Evolutionary conservation across 140 eudicot genomes (phyloP), one percentile per base, ranked within the genome.

Genomic region (Anethum foeniculum): DNA sequence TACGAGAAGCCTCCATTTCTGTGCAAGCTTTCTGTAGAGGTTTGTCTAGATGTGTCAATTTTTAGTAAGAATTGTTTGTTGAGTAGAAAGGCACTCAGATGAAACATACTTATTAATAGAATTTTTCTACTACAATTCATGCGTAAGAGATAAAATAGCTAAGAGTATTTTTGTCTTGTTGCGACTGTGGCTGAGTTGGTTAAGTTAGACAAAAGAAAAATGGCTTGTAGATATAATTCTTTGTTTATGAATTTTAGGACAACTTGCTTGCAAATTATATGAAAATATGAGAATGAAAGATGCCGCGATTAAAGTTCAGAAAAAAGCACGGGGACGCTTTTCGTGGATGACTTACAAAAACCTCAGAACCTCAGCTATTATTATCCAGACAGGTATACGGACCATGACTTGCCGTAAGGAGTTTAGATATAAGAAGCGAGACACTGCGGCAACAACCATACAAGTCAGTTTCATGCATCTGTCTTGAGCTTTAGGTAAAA

Each of bases 21-120:
- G 79, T 92, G 77, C 99, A 95, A 85, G 81, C 97, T 79, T 81
- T 83, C 28, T 91, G 97, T 82, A 90, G 99, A 90, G 91, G 99
- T 95, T 85, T 44, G 78, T 80, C 39, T 25, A 25, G 13, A 0
- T 47, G 60, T 75, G 19, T 43, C n/a, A n/a, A 68, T 68, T 28
- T 58, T 58, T n/a, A 7, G 5, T 58, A 23, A 58, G 11, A 23
- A 58, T 6, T 51, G 1, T 1, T 58, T 58, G 5, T 58, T n/a
- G 15, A 67, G 43, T 39, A 14, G 74, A 14, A 67, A 28, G 43
- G 39, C 23, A 19, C 34, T 62, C 34, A 2, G 4, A 9, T 9
- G 69, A 62, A n/a, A 62, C 25, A 62, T 8, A 25, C 16, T 21
- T 71, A 32, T 16, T 36, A 3, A 1, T 9, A 71, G 46, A 9